phyloP scores from a whole-genome alignment of 257 asterid species.

The Ophiorrhiza pumila region DNA sequence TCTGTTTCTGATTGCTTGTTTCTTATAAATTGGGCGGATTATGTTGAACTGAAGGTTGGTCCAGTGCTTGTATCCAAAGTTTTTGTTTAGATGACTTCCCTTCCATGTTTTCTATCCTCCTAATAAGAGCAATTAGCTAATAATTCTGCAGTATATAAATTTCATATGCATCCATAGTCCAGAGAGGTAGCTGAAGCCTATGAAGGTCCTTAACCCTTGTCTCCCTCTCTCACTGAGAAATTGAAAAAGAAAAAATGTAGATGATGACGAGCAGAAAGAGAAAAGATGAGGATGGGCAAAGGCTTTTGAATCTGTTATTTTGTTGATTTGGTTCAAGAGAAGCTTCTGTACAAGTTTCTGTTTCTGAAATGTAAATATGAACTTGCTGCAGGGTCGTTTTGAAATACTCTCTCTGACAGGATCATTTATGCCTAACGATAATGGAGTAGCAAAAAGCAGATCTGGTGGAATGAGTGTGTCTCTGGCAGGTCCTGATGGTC shows the following conservation, averaged over 20 bases:
- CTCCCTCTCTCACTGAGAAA: too few species aligned
- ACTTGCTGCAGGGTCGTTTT: slow-evolving; percentile 63
- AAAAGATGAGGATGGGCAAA: background rate
- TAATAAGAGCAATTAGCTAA: background rate
- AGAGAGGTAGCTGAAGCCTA: too few species aligned
- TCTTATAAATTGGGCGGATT: background rate
- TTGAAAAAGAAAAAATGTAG: background rate
- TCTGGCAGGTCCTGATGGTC: slow-evolving; percentile 89
- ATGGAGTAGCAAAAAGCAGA: slow-evolving; percentile 72
- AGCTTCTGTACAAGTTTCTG: background rate
- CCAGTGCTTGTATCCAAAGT: background rate
- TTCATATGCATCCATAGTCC: background rate
- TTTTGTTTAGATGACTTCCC: background rate
- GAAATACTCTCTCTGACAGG: slow-evolving; percentile 83
- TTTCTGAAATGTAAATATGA: slow-evolving; percentile 9
- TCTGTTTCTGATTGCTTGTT: background rate
- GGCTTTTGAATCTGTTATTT: background rate
- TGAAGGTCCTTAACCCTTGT: background rate
- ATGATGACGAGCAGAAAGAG: background rate
- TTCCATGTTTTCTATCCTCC: background rate
- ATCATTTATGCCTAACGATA: slow-evolving; percentile 72
- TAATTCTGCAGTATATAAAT: background rate
- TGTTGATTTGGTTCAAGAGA: background rate
- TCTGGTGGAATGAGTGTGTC: slow-evolving; percentile 93
- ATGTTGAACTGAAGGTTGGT: background rate